phyloP scores from a whole-genome alignment of 1,284 basidiomycete species.

The Coniferiporia sulphurascens region DNA sequence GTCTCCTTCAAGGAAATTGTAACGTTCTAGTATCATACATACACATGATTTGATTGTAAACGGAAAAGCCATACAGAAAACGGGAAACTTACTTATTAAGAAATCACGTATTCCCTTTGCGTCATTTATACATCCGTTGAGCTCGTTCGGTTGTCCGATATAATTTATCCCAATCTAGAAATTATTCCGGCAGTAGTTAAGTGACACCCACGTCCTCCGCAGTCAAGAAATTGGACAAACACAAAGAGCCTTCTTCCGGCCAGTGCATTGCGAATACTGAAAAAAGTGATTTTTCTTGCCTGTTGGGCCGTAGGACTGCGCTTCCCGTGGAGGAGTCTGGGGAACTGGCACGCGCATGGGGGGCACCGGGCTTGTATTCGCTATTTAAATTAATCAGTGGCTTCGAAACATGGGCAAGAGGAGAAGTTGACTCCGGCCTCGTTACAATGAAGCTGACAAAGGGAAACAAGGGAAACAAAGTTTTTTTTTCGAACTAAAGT shows the following conservation, averaged over 20 bases:
- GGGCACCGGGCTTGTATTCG: background rate
- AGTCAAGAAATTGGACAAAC: background rate
- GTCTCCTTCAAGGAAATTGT: conserved; percentile 64
- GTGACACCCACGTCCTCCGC: background rate
- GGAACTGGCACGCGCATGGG: conserved; percentile 13
- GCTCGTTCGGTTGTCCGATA: conserved; percentile 50
- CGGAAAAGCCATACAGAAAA: background rate
- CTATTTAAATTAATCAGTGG: background rate
- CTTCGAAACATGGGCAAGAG: background rate
- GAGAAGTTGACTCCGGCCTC: background rate
- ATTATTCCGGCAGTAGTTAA: background rate
- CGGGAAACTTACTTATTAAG: conserved; percentile 53
- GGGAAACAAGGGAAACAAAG: too few species aligned
- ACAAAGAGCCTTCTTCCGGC: conserved; percentile 19
- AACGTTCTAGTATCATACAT: conserved; percentile 36
- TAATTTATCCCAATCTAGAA: conserved; percentile 81
- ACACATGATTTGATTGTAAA: too few species aligned
- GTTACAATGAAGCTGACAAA: too few species aligned
- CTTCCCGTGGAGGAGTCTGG: conserved; percentile 6
- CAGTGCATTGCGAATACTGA: conserved; percentile 18
- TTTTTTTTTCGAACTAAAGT: too few species aligned
- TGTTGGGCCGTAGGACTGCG: conserved; percentile 10
- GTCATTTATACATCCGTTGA: conserved; percentile 83
- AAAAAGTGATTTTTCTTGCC: conserved; percentile 6
- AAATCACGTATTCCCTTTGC: conserved; percentile 67